These are phyloP conservation scores for Chalciporus piperatus DNA, from an alignment of 768 basidiomycete genomes.

Conservation along the genomic window DNA sequence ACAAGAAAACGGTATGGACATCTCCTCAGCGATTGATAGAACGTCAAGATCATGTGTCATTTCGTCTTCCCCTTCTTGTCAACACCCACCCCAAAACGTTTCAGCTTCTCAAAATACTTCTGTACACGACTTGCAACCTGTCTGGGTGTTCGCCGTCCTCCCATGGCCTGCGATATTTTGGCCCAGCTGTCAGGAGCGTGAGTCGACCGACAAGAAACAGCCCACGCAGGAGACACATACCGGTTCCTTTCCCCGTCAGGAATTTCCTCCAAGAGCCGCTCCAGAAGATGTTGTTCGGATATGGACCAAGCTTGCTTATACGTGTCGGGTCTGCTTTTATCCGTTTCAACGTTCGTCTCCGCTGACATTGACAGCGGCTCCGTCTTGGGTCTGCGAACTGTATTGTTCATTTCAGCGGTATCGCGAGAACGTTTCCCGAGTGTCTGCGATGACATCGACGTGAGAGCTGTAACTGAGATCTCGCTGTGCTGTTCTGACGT, in stretches of 20 bases:
- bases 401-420: slow-evolving; percentile 14
- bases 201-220: slow-evolving; percentile 8
- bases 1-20: background rate
- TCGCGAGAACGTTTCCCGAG: slow-evolving; percentile 30
- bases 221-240: slow-evolving; percentile 35
- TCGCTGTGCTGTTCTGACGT: slow-evolving; percentile 10
- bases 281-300: slow-evolving; percentile 73
- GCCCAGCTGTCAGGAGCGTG: slow-evolving; percentile 52
- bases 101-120: slow-evolving; percentile 85
- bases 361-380: slow-evolving; percentile 11
- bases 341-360: slow-evolving; percentile 21
- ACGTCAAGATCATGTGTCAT: slow-evolving; percentile 11
- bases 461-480: slow-evolving; percentile 2
- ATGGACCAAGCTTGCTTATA: slow-evolving; percentile 81
- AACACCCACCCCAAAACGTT: slow-evolving; percentile 61
- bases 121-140: slow-evolving; percentile 90
- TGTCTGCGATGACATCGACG: slow-evolving; percentile 14
- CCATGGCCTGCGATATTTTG: slow-evolving; percentile 81
- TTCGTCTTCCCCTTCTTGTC: slow-evolving; percentile 26
- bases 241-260: slow-evolving; percentile 75
- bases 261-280: slow-evolving; percentile 69
- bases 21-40: background rate
- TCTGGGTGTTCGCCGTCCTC: slow-evolving; percentile 68
- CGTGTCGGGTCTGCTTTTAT: slow-evolving; percentile 48
- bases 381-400: slow-evolving; percentile 11